Conservation (phyloP, 1,284 basidiomycete genomes). For the Peniophora sp. region DNA sequence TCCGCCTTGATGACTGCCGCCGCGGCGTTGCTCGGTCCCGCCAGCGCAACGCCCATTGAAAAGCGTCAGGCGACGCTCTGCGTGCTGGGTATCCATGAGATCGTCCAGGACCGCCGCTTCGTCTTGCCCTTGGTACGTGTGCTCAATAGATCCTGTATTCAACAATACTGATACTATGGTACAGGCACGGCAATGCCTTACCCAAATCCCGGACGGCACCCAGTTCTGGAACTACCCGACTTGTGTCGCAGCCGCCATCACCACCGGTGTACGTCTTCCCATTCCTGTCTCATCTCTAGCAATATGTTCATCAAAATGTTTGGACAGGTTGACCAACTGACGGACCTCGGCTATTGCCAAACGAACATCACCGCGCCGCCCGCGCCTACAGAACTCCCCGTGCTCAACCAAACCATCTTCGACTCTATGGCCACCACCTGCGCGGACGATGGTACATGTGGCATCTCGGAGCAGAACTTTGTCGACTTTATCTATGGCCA, state of each 20-base stretch:
- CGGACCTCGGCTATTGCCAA: neutral
- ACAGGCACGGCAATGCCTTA: neutral
- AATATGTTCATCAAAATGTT: neutral
- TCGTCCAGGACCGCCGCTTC: neutral
- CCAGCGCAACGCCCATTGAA: no score
- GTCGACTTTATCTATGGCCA: conserved; percentile 15
- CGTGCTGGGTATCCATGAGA: neutral
- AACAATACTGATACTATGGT: neutral
- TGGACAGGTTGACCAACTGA: neutral
- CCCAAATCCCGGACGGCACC: neutral
- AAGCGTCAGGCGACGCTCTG: no score
- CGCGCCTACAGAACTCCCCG: neutral
- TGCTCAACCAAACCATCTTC: conserved; percentile 8
- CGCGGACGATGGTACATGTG: conserved; percentile 11
- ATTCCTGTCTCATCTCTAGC: neutral
- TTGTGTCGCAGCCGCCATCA: neutral
- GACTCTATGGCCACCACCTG: conserved; percentile 13
- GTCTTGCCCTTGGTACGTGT: neutral
- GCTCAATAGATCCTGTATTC: neutral
- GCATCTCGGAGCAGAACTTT: conserved; percentile 17
- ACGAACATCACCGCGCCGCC: neutral
- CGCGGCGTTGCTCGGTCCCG: no score
- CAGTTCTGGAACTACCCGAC: neutral
- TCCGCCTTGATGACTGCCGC: no score
- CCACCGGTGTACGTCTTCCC: neutral